These are phyloP conservation scores for Candida ascalaphidarum DNA, from an alignment of 805 yeast species.

Conservation along the genomic window DNA sequence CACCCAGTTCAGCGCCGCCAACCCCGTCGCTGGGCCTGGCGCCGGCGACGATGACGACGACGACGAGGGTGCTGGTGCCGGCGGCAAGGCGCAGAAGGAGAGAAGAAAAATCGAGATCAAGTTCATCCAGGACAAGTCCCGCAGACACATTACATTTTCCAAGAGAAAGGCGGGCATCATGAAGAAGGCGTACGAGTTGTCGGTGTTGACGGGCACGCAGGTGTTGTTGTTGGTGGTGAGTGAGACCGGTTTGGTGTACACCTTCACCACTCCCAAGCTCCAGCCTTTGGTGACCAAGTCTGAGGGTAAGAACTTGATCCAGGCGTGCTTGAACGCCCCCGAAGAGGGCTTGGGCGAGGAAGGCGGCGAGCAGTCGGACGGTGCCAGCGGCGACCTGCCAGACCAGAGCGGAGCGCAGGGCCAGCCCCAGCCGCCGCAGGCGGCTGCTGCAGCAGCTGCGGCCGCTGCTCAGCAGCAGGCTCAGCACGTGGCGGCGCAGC, in stretches of 20 bases:
- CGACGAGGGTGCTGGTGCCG: constrained; percentile 41
- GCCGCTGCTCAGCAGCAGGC: constrained; percentile 5
- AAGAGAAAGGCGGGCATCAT: constrained; percentile 98
- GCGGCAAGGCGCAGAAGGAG: constrained; percentile 45
- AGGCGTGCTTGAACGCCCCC: constrained; percentile 96
- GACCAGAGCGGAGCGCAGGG: constrained; percentile 30
- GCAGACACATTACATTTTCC: constrained; percentile 96
- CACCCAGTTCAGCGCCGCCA: constrained; percentile 12
- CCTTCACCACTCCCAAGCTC: constrained; percentile 97
- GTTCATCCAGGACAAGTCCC: constrained; percentile 93
- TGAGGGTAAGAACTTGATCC: constrained; percentile 94
- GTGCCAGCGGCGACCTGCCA: constrained; percentile 31
- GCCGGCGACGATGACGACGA: constrained; percentile 36
- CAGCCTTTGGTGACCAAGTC: constrained; percentile 96
- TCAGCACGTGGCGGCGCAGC: constrained; percentile 13
- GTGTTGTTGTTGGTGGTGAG: constrained; percentile 90
- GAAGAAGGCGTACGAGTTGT: constrained; percentile 98
- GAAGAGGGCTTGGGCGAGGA: constrained; percentile 70
- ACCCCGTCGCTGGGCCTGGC: constrained; percentile 14
- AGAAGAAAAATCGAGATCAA: constrained; percentile 91
- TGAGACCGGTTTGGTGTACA: constrained; percentile 97
- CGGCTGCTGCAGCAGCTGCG: constrained; percentile 14
- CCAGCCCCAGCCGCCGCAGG: constrained; percentile 8
- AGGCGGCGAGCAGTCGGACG: constrained; percentile 46
- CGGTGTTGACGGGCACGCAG: constrained; percentile 96